These are phyloP conservation scores for Pleurotus sapidus DNA, from an alignment of 768 basidiomycete genomes.

Conservation along the genomic window DNA sequence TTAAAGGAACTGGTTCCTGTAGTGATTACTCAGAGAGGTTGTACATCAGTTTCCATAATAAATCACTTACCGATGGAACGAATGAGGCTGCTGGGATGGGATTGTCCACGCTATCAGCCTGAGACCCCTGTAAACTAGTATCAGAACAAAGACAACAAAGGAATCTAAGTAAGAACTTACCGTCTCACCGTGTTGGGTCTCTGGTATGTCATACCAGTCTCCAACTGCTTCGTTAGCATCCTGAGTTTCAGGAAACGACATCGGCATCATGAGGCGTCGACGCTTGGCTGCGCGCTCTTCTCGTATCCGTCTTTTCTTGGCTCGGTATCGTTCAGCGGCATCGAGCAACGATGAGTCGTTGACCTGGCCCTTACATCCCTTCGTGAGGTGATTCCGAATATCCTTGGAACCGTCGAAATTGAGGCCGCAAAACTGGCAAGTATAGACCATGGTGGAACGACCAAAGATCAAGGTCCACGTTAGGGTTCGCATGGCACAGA, in stretches of 20 bases:
- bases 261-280: not conserved
- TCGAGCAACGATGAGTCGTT: not conserved
- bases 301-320: not conserved
- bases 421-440: not conserved
- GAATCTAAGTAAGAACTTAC: too few species aligned
- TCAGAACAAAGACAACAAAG: too few species aligned
- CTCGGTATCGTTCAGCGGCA: not conserved
- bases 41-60: too few species aligned
- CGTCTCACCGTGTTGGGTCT: too few species aligned
- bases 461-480: too few species aligned
- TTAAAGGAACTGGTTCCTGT: not conserved
- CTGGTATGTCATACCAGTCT: not conserved
- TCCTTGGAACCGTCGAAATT: not conserved
- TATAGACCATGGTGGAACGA: not conserved
- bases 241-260: too few species aligned
- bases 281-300: not conserved
- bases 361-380: not conserved
- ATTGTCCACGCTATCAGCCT: too few species aligned
- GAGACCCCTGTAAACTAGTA: too few species aligned
- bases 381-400: not conserved
- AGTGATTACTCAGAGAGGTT: too few species aligned
- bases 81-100: too few species aligned
- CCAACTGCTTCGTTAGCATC: not conserved
- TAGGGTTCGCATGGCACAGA: too few species aligned
- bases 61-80: too few species aligned